These are phyloP conservation scores for Solanum chilense DNA, from an alignment of 257 asterid genomes.

Conservation along the genomic window DNA sequence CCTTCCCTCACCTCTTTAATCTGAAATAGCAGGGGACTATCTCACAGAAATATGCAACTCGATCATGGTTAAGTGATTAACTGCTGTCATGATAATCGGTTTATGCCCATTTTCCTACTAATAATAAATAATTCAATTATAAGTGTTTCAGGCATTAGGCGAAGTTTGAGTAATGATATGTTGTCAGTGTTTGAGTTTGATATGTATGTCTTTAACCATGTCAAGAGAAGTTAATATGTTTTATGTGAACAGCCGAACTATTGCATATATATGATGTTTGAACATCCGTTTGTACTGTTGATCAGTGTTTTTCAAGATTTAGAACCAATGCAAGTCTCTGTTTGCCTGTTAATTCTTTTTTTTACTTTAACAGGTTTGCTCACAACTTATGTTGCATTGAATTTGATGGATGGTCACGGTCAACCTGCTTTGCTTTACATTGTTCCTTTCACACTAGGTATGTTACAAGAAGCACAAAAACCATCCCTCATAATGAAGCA, in stretches of 20 bases:
- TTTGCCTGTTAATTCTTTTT: neutral
- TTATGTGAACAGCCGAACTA: neutral
- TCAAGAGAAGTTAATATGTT: neutral
- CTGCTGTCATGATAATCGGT: neutral
- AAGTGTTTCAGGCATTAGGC: neutral
- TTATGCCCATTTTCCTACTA: neutral
- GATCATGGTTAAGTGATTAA: neutral
- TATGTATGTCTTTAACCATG: neutral
- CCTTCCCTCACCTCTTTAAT: neutral
- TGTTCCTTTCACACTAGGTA: conserved; percentile 95
- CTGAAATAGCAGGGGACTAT: neutral
- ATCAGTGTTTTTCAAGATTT: neutral
- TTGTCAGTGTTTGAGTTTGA: neutral
- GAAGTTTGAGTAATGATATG: neutral
- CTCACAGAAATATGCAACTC: neutral
- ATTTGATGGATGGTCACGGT: conserved; percentile 96
- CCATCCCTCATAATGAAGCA: neutral
- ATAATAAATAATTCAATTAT: neutral
- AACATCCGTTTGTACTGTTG: neutral
- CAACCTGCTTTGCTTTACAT: conserved; percentile 97
- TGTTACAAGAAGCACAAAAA: neutral
- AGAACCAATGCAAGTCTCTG: neutral
- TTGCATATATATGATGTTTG: neutral
- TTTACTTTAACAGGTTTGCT: conserved; percentile 57
- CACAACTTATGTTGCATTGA: conserved; percentile 80